Evolutionary conservation across 2,329 filamentous ascomycete genomes (phyloP), one percentile per base, ranked within the genome.

Genomic region (Ophiocordyceps camponoti-floridani): DNA sequence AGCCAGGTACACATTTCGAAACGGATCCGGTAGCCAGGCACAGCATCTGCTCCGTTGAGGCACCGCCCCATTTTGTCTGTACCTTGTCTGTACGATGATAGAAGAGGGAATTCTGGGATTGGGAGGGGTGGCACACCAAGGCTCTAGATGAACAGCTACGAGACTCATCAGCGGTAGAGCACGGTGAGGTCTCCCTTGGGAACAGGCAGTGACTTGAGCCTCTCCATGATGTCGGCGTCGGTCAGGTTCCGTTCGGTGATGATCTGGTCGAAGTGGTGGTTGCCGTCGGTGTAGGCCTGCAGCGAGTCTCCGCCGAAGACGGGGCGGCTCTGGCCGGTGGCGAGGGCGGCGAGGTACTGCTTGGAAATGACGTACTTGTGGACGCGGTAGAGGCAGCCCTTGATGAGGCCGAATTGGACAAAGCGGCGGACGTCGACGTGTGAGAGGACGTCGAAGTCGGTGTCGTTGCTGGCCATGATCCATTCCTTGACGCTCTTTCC

Each of bases 381-480:
- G 38, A 95, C 81, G 31, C 91, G 77, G 61, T 95, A 95, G 23
- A 98, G 65, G 52, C 93, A 84, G 14, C 89, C 88, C 63, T 96
- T 96, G 60, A 96, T 94, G 47, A 95, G 75, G 46, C 89, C 91
- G 56, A 96, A 98, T 47, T 94, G 93, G 50, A 96, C 85, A 50
- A 98, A 80, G 27, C 91, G 80, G 12, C 91, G 77, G 45, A 95
- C 77, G 59, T 98, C 91, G 46, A 98, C 78, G 55, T 81, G 80
- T 12, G 73, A 68, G 9, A 95, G 70, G 37, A 83, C 70, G 47
- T 77, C 70, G 48, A 79, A 69, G 1, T 75, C 76, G 41, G 68
- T 65, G 38, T 81, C 75, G 51, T 78, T 73, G 60, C 94, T 83
- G 30, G 79, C 69, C 47, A 83, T 72, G 51, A 91, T 79, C 85